Evolutionary conservation across 257 asterid species (phyloP).

Genomic region (Knoxia roxburghii): DNA sequence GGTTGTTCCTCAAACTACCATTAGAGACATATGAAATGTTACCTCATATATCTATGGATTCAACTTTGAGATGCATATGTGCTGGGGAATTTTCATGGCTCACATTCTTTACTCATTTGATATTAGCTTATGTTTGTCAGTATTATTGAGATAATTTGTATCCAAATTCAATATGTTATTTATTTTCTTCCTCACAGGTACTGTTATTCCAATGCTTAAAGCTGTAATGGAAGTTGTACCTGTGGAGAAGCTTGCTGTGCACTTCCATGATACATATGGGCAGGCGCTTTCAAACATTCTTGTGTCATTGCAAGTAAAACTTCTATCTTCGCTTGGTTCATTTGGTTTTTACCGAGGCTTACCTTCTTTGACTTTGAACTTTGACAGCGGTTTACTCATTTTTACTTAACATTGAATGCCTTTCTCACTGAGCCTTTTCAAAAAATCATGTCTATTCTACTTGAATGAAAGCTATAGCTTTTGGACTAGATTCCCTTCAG

Average conservation of each 20-base stretch:
- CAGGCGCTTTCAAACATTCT: conserved; percentile 94
- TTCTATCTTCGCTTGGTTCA: not conserved
- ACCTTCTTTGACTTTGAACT: no score
- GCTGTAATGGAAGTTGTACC: conserved; percentile 82
- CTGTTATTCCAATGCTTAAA: conserved; percentile 82
- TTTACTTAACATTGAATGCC: not conserved
- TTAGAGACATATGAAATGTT: not conserved
- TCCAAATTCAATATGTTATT: not conserved
- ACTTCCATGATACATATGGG: conserved; percentile 96
- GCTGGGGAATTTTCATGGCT: not conserved
- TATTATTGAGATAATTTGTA: not conserved
- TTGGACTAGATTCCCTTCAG: not conserved
- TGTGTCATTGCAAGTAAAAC: conserved; percentile 69
- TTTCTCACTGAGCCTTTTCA: not conserved
- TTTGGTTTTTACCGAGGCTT: not conserved
- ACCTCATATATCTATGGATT: not conserved
- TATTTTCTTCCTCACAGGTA: conserved; percentile 38
- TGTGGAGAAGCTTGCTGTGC: conserved; percentile 83
- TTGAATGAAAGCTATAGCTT: not conserved
- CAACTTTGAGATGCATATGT: not conserved
- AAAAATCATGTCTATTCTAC: not conserved
- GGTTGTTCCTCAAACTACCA: not conserved
- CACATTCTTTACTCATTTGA: not conserved
- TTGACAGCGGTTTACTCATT: not conserved
- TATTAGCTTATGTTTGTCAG: no score